These are phyloP conservation scores for Cordyceps militaris DNA, from an alignment of 2,329 filamentous ascomycete species.

Conservation along the genomic window DNA sequence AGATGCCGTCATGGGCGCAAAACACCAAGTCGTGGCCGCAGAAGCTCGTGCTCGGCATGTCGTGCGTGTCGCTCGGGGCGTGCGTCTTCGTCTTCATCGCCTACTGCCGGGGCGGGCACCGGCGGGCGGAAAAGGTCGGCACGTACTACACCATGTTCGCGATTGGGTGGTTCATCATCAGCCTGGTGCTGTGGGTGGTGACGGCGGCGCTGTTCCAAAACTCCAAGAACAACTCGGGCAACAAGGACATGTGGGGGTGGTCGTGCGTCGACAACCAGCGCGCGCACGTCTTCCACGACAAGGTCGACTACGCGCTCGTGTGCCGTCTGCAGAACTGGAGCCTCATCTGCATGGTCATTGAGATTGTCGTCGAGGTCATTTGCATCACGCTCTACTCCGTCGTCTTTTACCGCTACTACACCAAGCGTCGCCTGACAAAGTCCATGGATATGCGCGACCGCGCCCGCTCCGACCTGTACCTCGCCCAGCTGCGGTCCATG, in stretches of 20 bases:
- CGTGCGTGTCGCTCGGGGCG: conserved; percentile 72
- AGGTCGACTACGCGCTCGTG: conserved; percentile 82
- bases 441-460: conserved; percentile 94
- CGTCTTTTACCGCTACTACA: conserved; percentile 96
- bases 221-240: conserved; percentile 58
- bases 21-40: conserved; percentile 84
- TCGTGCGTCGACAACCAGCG: conserved; percentile 87
- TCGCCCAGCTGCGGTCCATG: conserved; percentile 75
- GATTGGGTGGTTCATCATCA: conserved; percentile 88
- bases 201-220: conserved; percentile 80
- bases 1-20: conserved; percentile 75
- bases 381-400: conserved; percentile 89
- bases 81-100: conserved; percentile 74
- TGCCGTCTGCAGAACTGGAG: conserved; percentile 93
- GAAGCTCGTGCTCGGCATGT: conserved; percentile 69
- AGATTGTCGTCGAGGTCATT: conserved; percentile 86
- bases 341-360: conserved; percentile 93
- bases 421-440: conserved; percentile 90
- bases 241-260: conserved; percentile 97
- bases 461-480: conserved; percentile 89
- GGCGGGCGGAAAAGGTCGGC: conserved; percentile 81
- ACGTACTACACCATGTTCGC: conserved; percentile 95
- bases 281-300: conserved; percentile 65
- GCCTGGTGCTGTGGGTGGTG: conserved; percentile 84
- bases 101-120: conserved; percentile 85